These are phyloP conservation scores for Bromus sterilis DNA, from an alignment of 176 grass and related monocot genomes.

Conservation along the genomic window DNA sequence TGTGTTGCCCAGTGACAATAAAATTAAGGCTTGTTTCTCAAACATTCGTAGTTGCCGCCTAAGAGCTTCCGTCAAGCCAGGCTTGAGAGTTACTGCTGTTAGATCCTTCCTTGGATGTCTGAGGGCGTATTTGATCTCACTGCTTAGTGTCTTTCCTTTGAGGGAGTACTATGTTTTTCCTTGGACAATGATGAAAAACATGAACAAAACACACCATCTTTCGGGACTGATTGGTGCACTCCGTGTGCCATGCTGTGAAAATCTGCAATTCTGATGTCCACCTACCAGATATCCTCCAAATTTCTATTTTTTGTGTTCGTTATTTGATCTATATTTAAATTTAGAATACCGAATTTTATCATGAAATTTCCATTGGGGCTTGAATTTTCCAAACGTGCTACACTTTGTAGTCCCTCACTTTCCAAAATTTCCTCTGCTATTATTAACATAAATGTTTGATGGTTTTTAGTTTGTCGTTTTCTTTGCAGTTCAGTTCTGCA, in stretches of 20 bases:
- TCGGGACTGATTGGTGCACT: constrained; percentile 4
- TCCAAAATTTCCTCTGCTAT: too few relatives aligned
- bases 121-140: not conserved
- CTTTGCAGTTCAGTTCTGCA: not conserved
- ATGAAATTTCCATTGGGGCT: too few relatives aligned
- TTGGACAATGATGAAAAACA: constrained; percentile 32
- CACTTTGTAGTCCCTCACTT: too few relatives aligned
- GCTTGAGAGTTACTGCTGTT: constrained; percentile 49
- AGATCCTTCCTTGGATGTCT: constrained; percentile 50
- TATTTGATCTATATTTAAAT: too few relatives aligned
- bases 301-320: too few relatives aligned
- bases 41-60: constrained; percentile 45
- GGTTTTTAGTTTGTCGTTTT: too few relatives aligned
- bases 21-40: constrained; percentile 49
- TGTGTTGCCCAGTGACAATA: not conserved
- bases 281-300: too few relatives aligned
- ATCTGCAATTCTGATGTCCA: constrained; percentile 32
- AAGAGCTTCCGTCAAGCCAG: constrained; percentile 43
- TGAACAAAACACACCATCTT: constrained; percentile 44
- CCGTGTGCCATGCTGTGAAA: not conserved
- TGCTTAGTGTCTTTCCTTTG: not conserved
- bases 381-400: too few relatives aligned
- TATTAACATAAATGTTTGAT: too few relatives aligned
- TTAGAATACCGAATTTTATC: too few relatives aligned
- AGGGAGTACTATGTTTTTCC: not conserved